These are phyloP conservation scores for Fusarium burgessii DNA, from an alignment of 2,329 filamentous ascomycete species.

Conservation along the genomic window DNA sequence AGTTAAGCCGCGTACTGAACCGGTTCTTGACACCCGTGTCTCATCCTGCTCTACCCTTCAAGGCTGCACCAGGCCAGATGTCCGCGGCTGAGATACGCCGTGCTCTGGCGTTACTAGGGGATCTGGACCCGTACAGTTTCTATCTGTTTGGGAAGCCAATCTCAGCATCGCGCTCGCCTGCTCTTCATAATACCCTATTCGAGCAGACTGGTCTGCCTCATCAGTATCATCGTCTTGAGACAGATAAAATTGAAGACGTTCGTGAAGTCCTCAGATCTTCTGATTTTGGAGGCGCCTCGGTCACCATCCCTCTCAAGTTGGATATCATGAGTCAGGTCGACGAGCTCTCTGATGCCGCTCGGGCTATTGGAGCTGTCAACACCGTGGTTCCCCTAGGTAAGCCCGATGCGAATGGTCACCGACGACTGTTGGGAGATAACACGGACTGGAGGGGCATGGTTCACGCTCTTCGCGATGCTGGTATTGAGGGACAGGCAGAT, in stretches of 20 bases:
- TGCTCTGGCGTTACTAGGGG: conserved; percentile 81
- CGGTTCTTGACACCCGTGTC: conserved; percentile 94
- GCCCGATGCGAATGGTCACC: conserved; percentile 55
- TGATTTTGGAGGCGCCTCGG: conserved; percentile 91
- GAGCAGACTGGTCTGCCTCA: conserved; percentile 82
- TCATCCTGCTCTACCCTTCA: conserved; percentile 88
- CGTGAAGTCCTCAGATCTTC: conserved; percentile 73
- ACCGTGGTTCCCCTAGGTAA: conserved; percentile 77
- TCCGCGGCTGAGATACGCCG: conserved; percentile 89
- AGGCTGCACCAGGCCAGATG: conserved; percentile 93
- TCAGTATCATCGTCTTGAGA: conserved; percentile 81
- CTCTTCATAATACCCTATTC: conserved; percentile 91
- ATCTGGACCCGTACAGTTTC: conserved; percentile 81
- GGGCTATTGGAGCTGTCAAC: conserved; percentile 91
- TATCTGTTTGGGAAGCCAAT: conserved; percentile 92
- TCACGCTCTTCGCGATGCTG: conserved; percentile 77
- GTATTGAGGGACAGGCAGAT: conserved; percentile 60
- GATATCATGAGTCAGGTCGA: conserved; percentile 87
- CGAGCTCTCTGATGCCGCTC: conserved; percentile 81
- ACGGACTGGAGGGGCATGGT: conserved; percentile 97
- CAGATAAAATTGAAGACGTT: conserved; percentile 71
- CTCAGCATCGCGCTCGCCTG: conserved; percentile 83
- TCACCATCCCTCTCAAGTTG: conserved; percentile 95
- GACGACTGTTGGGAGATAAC: conserved; percentile 83
- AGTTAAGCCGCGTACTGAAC: conserved; percentile 91